A percentile compares a stretch with the other conserved stretches of the same genome.
These are phyloP conservation scores for Ogataea philodendri DNA, from an alignment of 805 yeast species.

Conservation along the genomic window DNA sequence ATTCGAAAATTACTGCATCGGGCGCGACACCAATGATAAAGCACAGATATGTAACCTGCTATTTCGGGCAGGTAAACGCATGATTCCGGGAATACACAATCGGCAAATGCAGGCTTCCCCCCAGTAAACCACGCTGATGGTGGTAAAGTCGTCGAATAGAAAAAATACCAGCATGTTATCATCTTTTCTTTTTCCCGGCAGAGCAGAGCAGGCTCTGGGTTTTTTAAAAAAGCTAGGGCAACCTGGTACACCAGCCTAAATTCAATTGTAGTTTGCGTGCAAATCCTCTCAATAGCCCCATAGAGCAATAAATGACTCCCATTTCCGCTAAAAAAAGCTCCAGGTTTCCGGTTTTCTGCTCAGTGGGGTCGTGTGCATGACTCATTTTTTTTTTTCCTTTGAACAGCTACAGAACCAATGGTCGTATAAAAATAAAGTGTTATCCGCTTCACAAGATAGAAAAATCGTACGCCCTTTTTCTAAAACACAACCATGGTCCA, in stretches of 20 bases:
- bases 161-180: constrained; percentile 8
- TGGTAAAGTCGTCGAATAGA: constrained; percentile 2
- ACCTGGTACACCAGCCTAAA: too few species aligned
- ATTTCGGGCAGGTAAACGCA: constrained; percentile 4
- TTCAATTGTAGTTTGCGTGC: too few species aligned
- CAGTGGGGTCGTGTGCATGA: constrained; percentile 10
- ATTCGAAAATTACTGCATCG: too few species aligned
- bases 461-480: constrained; percentile 6
- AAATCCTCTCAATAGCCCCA: too few species aligned
- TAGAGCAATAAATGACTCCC: background rate
- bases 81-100: constrained; percentile 6
- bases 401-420: constrained; percentile 4
- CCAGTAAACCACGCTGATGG: background rate
- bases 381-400: constrained; percentile 2
- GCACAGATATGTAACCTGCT: constrained; percentile 8
- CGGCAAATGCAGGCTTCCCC: constrained; percentile 7
- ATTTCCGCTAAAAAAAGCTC: constrained; percentile 2
- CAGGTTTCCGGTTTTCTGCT: background rate
- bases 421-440: constrained; percentile 16
- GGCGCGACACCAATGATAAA: constrained; percentile 7
- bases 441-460: constrained; percentile 13
- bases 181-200: constrained; percentile 14
- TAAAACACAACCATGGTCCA: constrained; percentile 20
- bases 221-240: too few species aligned
- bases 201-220: too few species aligned